A percentile compares a stretch with the other conserved stretches of the same genome.
Conservation (phyloP, 768 basidiomycete species). For the Holtermannia corniformis region DNA sequence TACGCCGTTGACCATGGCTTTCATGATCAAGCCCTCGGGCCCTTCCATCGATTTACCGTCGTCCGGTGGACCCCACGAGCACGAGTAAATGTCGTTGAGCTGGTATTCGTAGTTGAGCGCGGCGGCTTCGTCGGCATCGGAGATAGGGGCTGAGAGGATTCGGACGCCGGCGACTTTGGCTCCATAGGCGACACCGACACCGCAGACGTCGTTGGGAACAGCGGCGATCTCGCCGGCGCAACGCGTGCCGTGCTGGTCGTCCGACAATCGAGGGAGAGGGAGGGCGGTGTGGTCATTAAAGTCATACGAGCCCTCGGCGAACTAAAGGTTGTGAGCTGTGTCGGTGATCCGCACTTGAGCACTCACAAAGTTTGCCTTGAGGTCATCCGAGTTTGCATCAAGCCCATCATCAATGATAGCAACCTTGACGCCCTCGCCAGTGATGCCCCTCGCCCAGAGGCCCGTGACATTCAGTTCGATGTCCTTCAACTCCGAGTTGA, state of each 20-base stretch:
- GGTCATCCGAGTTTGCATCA: constrained; percentile 78
- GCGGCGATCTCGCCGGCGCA: constrained; percentile 97
- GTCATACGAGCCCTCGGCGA: constrained; percentile 78
- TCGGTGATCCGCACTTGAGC: background rate
- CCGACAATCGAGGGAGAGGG: constrained; percentile 74
- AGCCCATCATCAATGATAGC: constrained; percentile 92
- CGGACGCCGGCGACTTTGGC: constrained; percentile 88
- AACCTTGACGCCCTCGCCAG: constrained; percentile 73
- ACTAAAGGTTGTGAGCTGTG: constrained; percentile 46
- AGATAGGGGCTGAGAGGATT: constrained; percentile 88
- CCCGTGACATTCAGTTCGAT: constrained; percentile 77
- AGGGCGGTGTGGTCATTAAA: constrained; percentile 87
- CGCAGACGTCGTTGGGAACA: constrained; percentile 82
- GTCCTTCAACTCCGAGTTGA: constrained; percentile 73
- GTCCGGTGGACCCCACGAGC: constrained; percentile 97
- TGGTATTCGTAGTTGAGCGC: constrained; percentile 91
- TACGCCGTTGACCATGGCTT: constrained; percentile 87
- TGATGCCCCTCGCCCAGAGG: constrained; percentile 84
- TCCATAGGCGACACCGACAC: constrained; percentile 84
- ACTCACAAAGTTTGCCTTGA: constrained; percentile 85
- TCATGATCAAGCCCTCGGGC: constrained; percentile 79
- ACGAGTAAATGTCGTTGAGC: constrained; percentile 84
- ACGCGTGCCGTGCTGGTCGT: constrained; percentile 94
- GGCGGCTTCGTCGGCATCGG: constrained; percentile 90
- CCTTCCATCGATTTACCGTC: constrained; percentile 91